Base-by-base conservation (phyloP, 495 filamentous ascomycete species). In the Hypoxylon cercidicola region DNA sequence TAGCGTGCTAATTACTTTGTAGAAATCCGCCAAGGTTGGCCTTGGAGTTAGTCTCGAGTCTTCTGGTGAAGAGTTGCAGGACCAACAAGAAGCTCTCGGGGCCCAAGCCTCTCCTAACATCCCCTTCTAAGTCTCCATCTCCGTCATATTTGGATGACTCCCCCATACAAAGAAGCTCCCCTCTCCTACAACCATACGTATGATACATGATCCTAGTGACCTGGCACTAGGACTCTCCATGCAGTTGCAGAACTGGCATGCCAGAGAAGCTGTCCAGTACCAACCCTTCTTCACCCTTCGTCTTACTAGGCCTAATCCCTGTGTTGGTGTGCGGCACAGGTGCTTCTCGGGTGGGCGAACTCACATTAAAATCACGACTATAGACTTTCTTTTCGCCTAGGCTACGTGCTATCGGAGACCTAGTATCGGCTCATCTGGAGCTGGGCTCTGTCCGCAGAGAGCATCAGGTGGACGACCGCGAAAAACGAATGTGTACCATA, bases 1-100 rank as follows among this genome's bases (percentile, higher is more conserved):
- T 20, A 9, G 13, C 20, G 55, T 16, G 44, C 71, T 80, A 60
- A 77, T 60, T 25, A 37, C 6, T 55, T 44, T 70, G 54, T 76
- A 98, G 96, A 92, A 96, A 90, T 82, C 88, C 78, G 91, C 94
- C 61, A 98, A 97, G 82, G 84, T 98, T 73, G 96, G 96, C 60
- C 83, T 99, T 60, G 93, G 91, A 51, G 91, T 99, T 55, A 95
- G 92, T 44, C 92, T 99, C 69, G 96, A 99, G 82, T 87, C 92
- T 55, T 88, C 89, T 53, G 82, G 87, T 47, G 93, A 97, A 72
- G 94, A 97, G 69, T 79, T 98, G 72, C 92, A 97, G 84, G 92
- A 94, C 75, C 90, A 93, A 77, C 90, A 96, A 80, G 93, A 97
- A 75, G 83, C 74, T 40, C 56, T 75, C 39, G 76, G 75, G 58